A percentile compares a stretch with the other conserved stretches of the same genome.
phyloP scores from a whole-genome alignment of 2,329 filamentous ascomycete species.

The Xylaria sp. region DNA sequence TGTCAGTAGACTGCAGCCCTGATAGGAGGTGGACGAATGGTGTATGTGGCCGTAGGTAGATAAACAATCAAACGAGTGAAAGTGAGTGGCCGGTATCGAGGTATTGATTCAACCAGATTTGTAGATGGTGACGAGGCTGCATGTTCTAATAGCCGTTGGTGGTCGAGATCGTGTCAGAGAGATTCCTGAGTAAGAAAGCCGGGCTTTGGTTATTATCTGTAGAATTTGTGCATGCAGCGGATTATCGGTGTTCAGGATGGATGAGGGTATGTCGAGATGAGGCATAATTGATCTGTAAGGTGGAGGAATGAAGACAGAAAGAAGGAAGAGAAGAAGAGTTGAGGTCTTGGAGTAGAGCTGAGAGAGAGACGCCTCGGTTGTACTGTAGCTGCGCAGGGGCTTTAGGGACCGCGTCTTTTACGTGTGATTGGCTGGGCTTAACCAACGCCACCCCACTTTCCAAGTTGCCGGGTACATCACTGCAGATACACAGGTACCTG shows the following conservation, averaged over 20 bases:
- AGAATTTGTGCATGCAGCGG: not conserved
- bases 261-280: not conserved
- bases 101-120: not conserved
- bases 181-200: not conserved
- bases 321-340: not conserved
- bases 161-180: not conserved
- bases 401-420: conserved; percentile 24
- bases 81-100: not conserved
- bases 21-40: not conserved
- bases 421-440: conserved; percentile 24
- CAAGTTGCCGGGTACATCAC: conserved; percentile 31
- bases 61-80: not conserved
- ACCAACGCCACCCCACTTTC: conserved; percentile 22
- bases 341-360: not conserved
- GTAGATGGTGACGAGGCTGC: not conserved
- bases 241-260: not conserved
- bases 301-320: not conserved
- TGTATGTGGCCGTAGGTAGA: not conserved
- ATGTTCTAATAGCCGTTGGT: not conserved
- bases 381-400: conserved; percentile 9
- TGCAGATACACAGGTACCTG: conserved; percentile 6
- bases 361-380: not conserved
- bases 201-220: too few relatives aligned
- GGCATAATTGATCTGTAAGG: not conserved
- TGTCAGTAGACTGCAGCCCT: not conserved